Base-by-base conservation (phyloP, 2,329 filamentous ascomycete genomes). In the Knoxdaviesia proteae region DNA sequence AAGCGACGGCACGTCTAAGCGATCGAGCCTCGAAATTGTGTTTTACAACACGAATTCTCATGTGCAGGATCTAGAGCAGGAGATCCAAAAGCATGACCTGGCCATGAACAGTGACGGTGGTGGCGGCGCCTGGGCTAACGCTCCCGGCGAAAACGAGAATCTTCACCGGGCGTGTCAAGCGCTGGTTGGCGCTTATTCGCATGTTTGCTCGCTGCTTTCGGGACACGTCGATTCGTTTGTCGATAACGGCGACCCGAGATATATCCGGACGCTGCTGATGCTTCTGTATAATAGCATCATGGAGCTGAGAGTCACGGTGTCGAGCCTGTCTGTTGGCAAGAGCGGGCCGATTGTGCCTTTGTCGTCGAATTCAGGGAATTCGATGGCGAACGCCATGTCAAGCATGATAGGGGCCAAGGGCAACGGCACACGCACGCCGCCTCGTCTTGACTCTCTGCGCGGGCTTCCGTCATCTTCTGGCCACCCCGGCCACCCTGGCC, bases 31-130 rank as follows among this genome's bases (percentile, higher is more conserved):
- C 7, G 74, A 79, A 50, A 69, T 75, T 44, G 72, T 79, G 32
- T 74, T 79, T 46, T 79, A 77, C 56, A 77, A 77, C 53, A 77
- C 74, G 7, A 75, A 73, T 46, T 71, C 68, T 1, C 75, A 79
- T 46, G 73, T 80, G 3, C 71, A 77, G 53, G 71, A 78, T 51
- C 58, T 79, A 6, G 74, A 79, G 50, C 67, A 71, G 47, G 73
- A 77, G 50, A 73, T 80, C 20, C 70, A 77, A 51, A 71, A 67
- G 47, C 71, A 77, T 45, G 71, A 77, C 42, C 58, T 58, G 11
- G 59, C 64, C 5, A 58, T 63, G 0, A 36, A 44, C 30, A 36
- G 42, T n/a, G 42, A 46, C 20, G 20, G 20, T 20, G 20, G 20
- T 3, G 35, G 11, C 29, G 43, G 47, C 30, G 68, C 68, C 10